A percentile compares a stretch with the other conserved stretches of the same genome.
phyloP scores from a whole-genome alignment of 2,329 filamentous ascomycete species.

The Pseudocercospora eumusae region DNA sequence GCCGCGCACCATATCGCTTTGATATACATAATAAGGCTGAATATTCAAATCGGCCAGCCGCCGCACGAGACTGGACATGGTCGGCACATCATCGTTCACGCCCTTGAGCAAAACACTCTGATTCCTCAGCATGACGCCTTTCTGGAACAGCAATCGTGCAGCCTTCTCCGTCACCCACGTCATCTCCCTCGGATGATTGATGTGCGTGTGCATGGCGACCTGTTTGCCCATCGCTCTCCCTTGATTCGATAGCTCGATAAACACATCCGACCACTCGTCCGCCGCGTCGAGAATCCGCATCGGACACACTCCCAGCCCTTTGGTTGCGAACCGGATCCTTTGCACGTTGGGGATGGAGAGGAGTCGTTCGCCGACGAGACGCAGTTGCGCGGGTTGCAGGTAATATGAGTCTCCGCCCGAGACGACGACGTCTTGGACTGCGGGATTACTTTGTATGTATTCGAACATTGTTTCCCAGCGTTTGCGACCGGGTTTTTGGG shows the following conservation, averaged over 20 bases:
- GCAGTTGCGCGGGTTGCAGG: conserved; percentile 55
- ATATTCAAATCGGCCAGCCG: conserved; percentile 59
- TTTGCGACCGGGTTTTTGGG: conserved; percentile 41
- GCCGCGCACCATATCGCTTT: conserved; percentile 63
- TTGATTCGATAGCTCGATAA: conserved; percentile 55
- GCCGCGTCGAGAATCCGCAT: conserved; percentile 55
- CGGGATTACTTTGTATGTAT: conserved; percentile 56
- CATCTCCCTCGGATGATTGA: conserved; percentile 64
- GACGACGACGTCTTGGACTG: conserved; percentile 61
- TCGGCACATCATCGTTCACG: conserved; percentile 58
- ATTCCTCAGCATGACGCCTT: conserved; percentile 60
- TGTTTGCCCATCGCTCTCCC: conserved; percentile 59
- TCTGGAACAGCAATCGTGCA: conserved; percentile 53
- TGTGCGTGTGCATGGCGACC: conserved; percentile 65
- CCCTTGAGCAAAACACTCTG: conserved; percentile 62
- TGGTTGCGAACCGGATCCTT: conserved; percentile 63
- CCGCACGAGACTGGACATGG: conserved; percentile 58
- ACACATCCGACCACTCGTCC: conserved; percentile 57
- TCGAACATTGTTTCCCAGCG: conserved; percentile 60
- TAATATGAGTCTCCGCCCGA: conserved; percentile 66
- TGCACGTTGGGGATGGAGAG: conserved; percentile 60
- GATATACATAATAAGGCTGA: conserved; percentile 66
- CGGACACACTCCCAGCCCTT: conserved; percentile 62
- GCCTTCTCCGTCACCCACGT: conserved; percentile 61
- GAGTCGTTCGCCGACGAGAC: conserved; percentile 57